Percentiles rank a stretch among this genome's conserved stretches.
These are phyloP conservation scores for Catunica adiposa DNA, from an alignment of 2,329 filamentous ascomycete genomes.

Conservation along the genomic window DNA sequence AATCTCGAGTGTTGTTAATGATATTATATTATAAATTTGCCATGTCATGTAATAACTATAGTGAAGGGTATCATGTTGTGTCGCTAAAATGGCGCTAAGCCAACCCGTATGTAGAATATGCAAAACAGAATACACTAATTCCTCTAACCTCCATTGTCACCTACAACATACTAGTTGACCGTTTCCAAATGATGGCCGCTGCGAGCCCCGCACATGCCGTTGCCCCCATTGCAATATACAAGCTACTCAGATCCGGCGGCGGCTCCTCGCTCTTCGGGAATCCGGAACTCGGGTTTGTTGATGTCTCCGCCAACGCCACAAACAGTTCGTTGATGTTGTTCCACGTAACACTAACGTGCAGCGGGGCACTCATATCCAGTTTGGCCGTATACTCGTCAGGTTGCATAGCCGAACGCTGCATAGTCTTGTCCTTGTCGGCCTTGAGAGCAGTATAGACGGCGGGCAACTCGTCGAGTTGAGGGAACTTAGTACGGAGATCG, in stretches of 20 bases:
- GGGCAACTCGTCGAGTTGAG: conserved; percentile 75
- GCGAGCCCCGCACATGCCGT: conserved; percentile 46
- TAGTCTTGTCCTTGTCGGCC: conserved; percentile 89
- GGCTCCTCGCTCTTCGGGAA: conserved; percentile 86
- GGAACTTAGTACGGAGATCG: conserved; percentile 58
- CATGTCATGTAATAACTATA: not conserved
- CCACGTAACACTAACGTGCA: conserved; percentile 94
- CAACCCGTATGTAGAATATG: not conserved
- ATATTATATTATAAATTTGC: not conserved
- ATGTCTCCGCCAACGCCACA: conserved; percentile 76
- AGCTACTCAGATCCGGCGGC: conserved; percentile 60
- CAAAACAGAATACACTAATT: not conserved
- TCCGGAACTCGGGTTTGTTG: conserved; percentile 72
- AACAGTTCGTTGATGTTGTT: conserved; percentile 87
- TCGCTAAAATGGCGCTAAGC: conserved; percentile 1
- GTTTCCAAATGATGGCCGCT: conserved; percentile 48
- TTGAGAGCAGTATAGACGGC: conserved; percentile 87
- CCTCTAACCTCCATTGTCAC: not conserved
- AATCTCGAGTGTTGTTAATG: not conserved
- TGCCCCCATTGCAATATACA: conserved; percentile 74
- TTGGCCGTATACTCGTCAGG: conserved; percentile 80
- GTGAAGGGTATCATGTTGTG: not conserved
- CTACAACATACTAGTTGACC: conserved; percentile 29
- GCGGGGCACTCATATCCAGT: conserved; percentile 73
- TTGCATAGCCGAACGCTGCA: conserved; percentile 79